Evolutionary conservation across 108 stramenopile species (phyloP), one percentile per base, ranked within the genome.

Genomic region (Stephanodiscus minutulus): DNA sequence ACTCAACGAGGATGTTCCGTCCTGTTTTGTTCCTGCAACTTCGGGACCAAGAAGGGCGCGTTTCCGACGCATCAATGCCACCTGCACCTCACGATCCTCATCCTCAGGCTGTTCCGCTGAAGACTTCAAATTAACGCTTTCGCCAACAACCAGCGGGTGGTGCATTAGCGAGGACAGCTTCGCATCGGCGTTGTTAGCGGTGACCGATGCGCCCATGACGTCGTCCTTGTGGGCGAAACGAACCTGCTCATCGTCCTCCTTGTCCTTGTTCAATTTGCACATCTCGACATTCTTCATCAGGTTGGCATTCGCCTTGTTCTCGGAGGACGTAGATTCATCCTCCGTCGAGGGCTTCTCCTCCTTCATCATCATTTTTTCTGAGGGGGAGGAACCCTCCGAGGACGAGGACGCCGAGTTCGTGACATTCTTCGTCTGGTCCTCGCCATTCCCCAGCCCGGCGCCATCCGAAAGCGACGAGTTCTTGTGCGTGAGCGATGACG

Each of bases 151-250:
- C 27, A 29, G 22, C 8, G 86, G 80, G 21, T 57, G 57, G 62
- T 90, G 88, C 67, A 85, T 82, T 24, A 93, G 58, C 7, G 88
- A 90, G 5, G 88, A 91, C 5, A 94, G 73, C 43, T 89, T 75
- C 25, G 93, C 93, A 18, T 70, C 77, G 7, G 93, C 93, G 77
- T 94, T 94, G 68, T 94, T 94, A 0, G 90, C 89, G 17, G 93
- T 94, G 10, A 94, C 93, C 18, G 80, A 85, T 1, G 81, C 91
- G 22, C 93, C 93, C 65, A 85, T 91, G 24, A 94, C 93, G 72
- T 91, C 91, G 72, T 94, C 93, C 68, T 85, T 91, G 39, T 85
- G 86, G 8, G 71, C 74, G 35, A 64, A 57, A 33, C 74, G 55
- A 15, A 59, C 75, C 33, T 57, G 59, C 47, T 72, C 65, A 7